A percentile compares a stretch with the other conserved stretches of the same genome.
Conservation (phyloP, 108 stramenopile genomes). For the Pseudonitzschia delicatissima region DNA sequence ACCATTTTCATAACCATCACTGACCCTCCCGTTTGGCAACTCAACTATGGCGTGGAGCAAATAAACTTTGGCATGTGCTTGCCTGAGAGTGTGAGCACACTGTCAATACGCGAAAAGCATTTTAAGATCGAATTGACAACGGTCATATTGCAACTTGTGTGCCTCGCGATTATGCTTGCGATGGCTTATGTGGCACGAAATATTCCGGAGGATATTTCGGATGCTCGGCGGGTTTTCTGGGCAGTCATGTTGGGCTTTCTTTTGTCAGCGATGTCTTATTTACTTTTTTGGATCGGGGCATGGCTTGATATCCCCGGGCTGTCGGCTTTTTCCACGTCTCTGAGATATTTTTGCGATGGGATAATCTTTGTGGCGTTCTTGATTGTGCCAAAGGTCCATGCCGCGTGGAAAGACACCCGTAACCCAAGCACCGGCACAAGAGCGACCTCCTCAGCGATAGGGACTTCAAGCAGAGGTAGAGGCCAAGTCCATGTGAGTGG, state of each 20-base stretch:
- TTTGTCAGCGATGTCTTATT: background rate
- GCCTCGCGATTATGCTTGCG: background rate
- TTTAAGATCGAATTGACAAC: background rate
- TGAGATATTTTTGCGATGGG: background rate
- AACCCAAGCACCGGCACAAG: too few species aligned
- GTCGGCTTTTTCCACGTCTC: too few species aligned
- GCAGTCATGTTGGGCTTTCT: background rate
- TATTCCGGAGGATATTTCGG: conserved; percentile 6
- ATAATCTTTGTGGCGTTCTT: background rate
- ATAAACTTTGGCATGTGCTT: too few species aligned
- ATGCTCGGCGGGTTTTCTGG: background rate
- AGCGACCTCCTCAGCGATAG: too few species aligned
- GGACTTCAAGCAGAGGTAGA: too few species aligned
- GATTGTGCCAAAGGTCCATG: conserved; percentile 2
- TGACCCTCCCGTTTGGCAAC: background rate
- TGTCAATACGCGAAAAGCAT: background rate
- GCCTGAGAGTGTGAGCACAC: too few species aligned
- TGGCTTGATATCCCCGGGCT: too few species aligned
- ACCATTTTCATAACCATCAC: background rate
- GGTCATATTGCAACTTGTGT: background rate
- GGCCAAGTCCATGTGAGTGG: too few species aligned
- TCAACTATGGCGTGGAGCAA: background rate
- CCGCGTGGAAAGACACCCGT: too few species aligned
- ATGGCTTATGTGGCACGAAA: background rate
- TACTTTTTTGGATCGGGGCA: background rate